Evolutionary conservation across 495 filamentous ascomycete species (phyloP).

Genomic region (Polyplosphaeria fusca): DNA sequence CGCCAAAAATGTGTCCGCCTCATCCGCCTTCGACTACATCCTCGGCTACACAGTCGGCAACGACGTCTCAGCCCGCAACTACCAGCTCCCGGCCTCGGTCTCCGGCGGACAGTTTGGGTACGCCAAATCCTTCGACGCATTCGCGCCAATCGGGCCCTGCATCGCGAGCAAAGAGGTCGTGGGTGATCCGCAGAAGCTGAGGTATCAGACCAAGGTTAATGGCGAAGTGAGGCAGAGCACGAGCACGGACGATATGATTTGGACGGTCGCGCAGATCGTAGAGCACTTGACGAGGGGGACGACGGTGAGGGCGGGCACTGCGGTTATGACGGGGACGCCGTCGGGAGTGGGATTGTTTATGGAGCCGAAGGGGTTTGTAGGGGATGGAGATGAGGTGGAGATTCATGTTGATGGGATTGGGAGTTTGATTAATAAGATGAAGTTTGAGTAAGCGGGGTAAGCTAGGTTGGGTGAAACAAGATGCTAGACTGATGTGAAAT

Average conservation of each 20-base stretch:
- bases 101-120: conserved; percentile 46
- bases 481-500: no score
- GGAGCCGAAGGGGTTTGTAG: conserved; percentile 38
- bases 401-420: conserved; percentile 39
- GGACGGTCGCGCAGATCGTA: conserved; percentile 31
- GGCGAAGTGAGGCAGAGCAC: conserved; percentile 42
- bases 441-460: conserved; percentile 38
- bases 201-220: conserved; percentile 42
- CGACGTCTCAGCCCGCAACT: conserved; percentile 47
- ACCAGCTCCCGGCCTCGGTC: conserved; percentile 41
- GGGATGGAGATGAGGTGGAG: conserved; percentile 45
- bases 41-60: conserved; percentile 50
- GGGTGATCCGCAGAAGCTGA: conserved; percentile 29
- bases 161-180: conserved; percentile 39
- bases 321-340: conserved; percentile 47
- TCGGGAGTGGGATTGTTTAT: conserved; percentile 43
- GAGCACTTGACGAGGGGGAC: conserved; percentile 40
- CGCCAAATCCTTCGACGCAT: conserved; percentile 50
- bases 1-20: conserved; percentile 38
- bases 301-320: conserved; percentile 40
- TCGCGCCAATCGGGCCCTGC: conserved; percentile 47
- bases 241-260: conserved; percentile 43
- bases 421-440: conserved; percentile 39
- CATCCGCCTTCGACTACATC: conserved; percentile 41
- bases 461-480: no score